Percentiles rank a stretch among this genome's conserved stretches.
Conservation (phyloP, 2,329 filamentous ascomycete genomes). For the Diaporthe australafricana region DNA sequence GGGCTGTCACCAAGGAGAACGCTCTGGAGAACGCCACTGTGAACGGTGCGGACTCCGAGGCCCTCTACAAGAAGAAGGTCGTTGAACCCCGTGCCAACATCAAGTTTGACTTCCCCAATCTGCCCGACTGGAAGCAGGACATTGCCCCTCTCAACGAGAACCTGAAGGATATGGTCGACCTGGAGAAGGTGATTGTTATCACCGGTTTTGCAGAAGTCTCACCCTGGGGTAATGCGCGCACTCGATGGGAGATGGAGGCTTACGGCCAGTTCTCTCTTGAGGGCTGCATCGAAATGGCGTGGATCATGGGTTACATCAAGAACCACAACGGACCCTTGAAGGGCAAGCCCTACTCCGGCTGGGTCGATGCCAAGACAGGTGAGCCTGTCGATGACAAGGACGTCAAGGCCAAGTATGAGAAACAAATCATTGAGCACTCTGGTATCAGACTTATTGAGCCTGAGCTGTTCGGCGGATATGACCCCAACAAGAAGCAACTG, state of each 20-base stretch:
- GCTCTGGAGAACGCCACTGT: conserved; percentile 97
- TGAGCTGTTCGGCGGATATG: conserved; percentile 95
- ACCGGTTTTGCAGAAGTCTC: conserved; percentile 97
- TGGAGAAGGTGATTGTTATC: conserved; percentile 97
- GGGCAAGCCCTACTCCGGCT: conserved; percentile 95
- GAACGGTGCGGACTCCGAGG: conserved; percentile 92
- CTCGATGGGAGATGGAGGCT: conserved; percentile 99
- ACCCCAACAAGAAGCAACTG: conserved; percentile 98
- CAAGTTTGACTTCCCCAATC: conserved; percentile 93
- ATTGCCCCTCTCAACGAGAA: conserved; percentile 88
- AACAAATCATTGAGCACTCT: conserved; percentile 93
- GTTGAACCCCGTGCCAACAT: conserved; percentile 96
- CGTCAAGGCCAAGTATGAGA: conserved; percentile 97
- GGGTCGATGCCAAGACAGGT: conserved; percentile 93
- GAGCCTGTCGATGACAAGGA: conserved; percentile 99
- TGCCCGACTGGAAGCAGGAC: conserved; percentile 93
- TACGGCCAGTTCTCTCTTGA: conserved; percentile 96
- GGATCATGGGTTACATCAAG: conserved; percentile 99
- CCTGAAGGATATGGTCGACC: conserved; percentile 97
- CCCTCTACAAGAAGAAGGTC: conserved; percentile 92
- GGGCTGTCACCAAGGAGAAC: conserved; percentile 94
- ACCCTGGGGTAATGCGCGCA: conserved; percentile 98
- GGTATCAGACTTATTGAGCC: conserved; percentile 98
- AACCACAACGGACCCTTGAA: conserved; percentile 97
- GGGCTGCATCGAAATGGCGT: conserved; percentile 98